Evolutionary conservation across 2,329 filamentous ascomycete genomes (phyloP), one percentile per base, ranked within the genome.

Genomic region (Simplicillium sp.): DNA sequence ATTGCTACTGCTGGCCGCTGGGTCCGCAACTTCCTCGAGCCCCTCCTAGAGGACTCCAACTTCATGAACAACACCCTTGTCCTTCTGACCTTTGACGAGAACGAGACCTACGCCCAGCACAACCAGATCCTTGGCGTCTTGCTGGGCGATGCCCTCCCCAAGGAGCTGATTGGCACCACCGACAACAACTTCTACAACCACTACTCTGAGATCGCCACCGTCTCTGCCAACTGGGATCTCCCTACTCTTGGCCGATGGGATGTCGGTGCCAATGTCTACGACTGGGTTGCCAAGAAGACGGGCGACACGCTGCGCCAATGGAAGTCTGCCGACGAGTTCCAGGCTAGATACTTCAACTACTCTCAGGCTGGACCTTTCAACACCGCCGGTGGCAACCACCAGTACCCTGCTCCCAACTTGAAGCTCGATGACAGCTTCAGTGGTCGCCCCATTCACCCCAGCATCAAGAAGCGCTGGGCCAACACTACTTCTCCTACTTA

Each of bases 61-160:
- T 90, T 92, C 61, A 84, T 82, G 76, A 66, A 84, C 38, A 77
- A 84, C 54, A 89, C 84, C 0, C 71, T 92, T 1, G 72, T 92
- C 9, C 66, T 90, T 5, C 60, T 92, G 44, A 89, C 80, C 9
- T 92, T 87, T 53, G 87, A 92, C 48, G 87, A 92, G 64, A 84
- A 80, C 57, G 75, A 82, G 51, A 78, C 73, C 9, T 87, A 88
- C 61, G 59, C 67, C 6, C 62, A 67, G 18, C 72, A 75, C 50
- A 92, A 92, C 70, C 70, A 70, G 33, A 73, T 92, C 39, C 74
- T 86, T 44, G 75, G 68, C 46, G 71, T 92, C 48, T 71, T 92
- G 0, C 65, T 92, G 3, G 87, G 86, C 13, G 84, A 84, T 44
- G 81, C 79, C n/a, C 61, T 94, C 2, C 82, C 84, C 11, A 39